Percentiles rank a stretch among this genome's conserved stretches.
These are phyloP conservation scores for Pueraria montana DNA, from an alignment of 306 rosid genomes.

Conservation along the genomic window DNA sequence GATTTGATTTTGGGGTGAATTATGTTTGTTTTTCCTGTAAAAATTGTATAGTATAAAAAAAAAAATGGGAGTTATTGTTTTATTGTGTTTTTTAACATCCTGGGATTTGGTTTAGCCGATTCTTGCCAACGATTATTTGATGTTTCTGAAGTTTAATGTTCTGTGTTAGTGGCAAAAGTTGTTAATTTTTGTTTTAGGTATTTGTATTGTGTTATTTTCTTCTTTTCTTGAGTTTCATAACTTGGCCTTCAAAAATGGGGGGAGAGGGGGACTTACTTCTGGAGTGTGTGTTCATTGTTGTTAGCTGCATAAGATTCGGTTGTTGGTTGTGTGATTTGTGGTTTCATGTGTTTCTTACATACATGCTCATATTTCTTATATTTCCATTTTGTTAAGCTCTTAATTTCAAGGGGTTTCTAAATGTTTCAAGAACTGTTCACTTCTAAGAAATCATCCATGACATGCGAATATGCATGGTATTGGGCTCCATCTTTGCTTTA, in stretches of 20 bases:
- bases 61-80: neutral
- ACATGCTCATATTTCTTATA: neutral
- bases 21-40: slow-evolving; percentile 1
- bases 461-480: neutral
- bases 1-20: neutral
- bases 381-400: neutral
- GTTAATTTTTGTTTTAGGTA: neutral
- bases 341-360: neutral
- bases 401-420: neutral
- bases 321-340: neutral
- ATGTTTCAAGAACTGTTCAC: slow-evolving; percentile 22
- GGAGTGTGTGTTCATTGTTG: too few relatives aligned
- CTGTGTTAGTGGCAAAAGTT: neutral
- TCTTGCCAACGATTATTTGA: neutral
- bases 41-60: neutral
- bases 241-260: neutral
- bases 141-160: neutral
- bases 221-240: neutral
- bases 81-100: neutral
- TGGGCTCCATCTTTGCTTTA: neutral
- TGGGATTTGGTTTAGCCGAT: neutral
- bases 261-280: too few relatives aligned
- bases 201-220: neutral
- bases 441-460: slow-evolving; percentile 2
- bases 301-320: neutral